Evolutionary conservation across 2,329 filamentous ascomycete genomes (phyloP).

Genomic region (Aschersonia sp.): DNA sequence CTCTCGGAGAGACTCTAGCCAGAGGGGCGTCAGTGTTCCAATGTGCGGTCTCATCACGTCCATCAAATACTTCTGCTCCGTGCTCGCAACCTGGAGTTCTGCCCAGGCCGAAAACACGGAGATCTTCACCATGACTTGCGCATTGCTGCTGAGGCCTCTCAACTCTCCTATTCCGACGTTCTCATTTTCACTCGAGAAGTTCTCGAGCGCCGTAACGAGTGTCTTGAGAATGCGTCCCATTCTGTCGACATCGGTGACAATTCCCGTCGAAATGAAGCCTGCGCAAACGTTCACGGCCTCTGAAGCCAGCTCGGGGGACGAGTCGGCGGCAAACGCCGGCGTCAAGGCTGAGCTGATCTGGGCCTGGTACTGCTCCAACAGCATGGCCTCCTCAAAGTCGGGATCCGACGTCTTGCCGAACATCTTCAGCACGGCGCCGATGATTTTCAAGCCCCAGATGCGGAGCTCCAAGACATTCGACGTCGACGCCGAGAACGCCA

Average conservation of each 20-base stretch:
- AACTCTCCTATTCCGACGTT: constrained; percentile 84
- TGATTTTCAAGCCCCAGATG: constrained; percentile 83
- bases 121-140: constrained; percentile 97
- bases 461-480: constrained; percentile 81
- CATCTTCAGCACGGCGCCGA: constrained; percentile 85
- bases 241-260: constrained; percentile 93
- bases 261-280: constrained; percentile 93
- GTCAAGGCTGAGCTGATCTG: constrained; percentile 95
- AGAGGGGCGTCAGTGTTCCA: constrained; percentile 76
- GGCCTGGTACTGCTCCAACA: constrained; percentile 95
- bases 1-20: constrained; percentile 84
- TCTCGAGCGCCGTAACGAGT: constrained; percentile 78
- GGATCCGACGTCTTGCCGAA: constrained; percentile 93
- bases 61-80: constrained; percentile 76
- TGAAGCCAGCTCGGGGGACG: constrained; percentile 85
- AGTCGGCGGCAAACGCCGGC: constrained; percentile 89
- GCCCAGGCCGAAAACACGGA: constrained; percentile 96
- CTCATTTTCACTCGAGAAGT: constrained; percentile 71
- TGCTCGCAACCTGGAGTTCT: constrained; percentile 86
- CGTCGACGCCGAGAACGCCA: constrained; percentile 95
- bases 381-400: constrained; percentile 91
- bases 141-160: constrained; percentile 84
- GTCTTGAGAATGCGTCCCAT: constrained; percentile 97
- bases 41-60: constrained; percentile 86
- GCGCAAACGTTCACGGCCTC: constrained; percentile 96